These are phyloP conservation scores for Phoma sp. DNA, from an alignment of 2,329 filamentous ascomycete genomes.

Conservation along the genomic window DNA sequence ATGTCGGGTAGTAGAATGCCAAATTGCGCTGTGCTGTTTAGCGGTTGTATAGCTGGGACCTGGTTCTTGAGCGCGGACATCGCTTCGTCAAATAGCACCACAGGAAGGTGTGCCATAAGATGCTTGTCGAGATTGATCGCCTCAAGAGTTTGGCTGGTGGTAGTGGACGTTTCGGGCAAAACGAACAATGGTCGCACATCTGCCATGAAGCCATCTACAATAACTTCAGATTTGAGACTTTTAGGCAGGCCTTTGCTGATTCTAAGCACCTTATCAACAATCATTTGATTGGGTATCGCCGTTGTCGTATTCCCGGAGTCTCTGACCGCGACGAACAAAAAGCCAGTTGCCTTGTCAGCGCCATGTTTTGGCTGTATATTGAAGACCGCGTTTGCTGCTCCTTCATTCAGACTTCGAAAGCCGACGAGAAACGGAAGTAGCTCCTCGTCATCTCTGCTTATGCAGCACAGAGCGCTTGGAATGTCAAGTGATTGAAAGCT, in stretches of 20 bases:
- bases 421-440: constrained; percentile 16
- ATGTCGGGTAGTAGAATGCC: constrained; percentile 45
- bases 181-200: constrained; percentile 40
- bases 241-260: constrained; percentile 41
- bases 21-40: constrained; percentile 16
- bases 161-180: constrained; percentile 7
- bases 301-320: constrained; percentile 10
- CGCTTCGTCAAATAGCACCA: constrained; percentile 6
- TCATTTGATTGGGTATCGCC: constrained; percentile 14
- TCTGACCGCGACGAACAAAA: constrained; percentile 27
- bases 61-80: constrained; percentile 5
- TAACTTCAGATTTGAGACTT: constrained; percentile 32
- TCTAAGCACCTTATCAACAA: constrained; percentile 36
- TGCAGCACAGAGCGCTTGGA: constrained; percentile 24
- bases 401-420: constrained; percentile 42
- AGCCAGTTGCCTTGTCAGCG: background rate
- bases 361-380: constrained; percentile 21
- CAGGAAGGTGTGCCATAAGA: constrained; percentile 12
- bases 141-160: constrained; percentile 3
- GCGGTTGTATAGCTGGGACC: constrained; percentile 13
- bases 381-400: constrained; percentile 46
- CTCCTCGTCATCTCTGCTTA: constrained; percentile 7
- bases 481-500: constrained; percentile 15
- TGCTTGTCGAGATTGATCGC: constrained; percentile 16
- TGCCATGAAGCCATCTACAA: constrained; percentile 37